Base-by-base conservation (phyloP, 2,329 filamentous ascomycete genomes). In the Fusarium fracticaudum region DNA sequence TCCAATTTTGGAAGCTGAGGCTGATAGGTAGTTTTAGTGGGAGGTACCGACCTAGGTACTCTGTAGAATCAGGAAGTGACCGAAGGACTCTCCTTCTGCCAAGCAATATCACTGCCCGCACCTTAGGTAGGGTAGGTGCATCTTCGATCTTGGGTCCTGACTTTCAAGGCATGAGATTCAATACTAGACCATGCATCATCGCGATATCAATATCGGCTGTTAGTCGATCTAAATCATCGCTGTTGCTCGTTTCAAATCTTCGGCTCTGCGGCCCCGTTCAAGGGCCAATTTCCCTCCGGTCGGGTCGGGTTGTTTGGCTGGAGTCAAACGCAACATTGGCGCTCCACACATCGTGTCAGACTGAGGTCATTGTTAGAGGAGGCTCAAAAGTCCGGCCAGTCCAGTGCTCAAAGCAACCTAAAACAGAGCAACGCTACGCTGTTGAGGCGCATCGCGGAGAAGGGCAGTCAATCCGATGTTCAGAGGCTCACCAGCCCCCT, bases 271-370 rank as follows among this genome's bases (percentile, higher is more conserved):
- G 60, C 55, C 60, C 67, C 67, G 38, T 69, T 62, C 26, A 69
- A 68, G 55, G 55, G 64, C 47, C 53, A 75, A 72, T 74, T 74
- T 73, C 65, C 64, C 68, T 73, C 58, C 18, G 60, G 57, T 74
- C 44, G 64, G 67, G 71, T 74, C 62, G 37, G 51, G 60, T 69
- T 40, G 35, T 31, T 55, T 74, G 57, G 64, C 43, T 74, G 63
- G 71, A 72, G 63, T 59, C 38, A 63, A 61, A 76, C 53, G 59
- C 54, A 45, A 68, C 64, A 67, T 71, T 66, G 26, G 55, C 55
- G 61, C 65, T 76, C 72, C 72, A 76, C 77, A 61, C 65, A 66
- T 68, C 73, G 68, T 76, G 73, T 77, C 75, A 77, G 75, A 70
- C 67, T 74, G 74, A 78, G 75, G 72, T 77, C 72, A 78, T 74